These are phyloP conservation scores for Yamadazyma nakazawae DNA, from an alignment of 805 yeast species.

Conservation along the genomic window DNA sequence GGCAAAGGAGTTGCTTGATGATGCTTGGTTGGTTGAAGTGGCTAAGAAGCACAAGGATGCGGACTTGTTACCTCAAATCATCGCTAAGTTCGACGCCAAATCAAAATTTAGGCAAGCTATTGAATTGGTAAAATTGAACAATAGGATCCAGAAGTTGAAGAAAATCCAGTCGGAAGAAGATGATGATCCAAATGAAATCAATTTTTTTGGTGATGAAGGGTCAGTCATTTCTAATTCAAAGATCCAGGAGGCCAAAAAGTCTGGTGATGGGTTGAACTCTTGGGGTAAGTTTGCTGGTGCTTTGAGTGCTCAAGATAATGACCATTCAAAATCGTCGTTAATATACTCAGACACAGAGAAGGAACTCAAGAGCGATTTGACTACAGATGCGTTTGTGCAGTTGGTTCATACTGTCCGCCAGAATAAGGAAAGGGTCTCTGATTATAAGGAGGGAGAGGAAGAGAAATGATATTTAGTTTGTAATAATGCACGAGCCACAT, in stretches of 20 bases:
- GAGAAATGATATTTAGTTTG: background rate
- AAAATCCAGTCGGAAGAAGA: conserved; percentile 56
- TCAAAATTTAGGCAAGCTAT: conserved; percentile 81
- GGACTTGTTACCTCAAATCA: conserved; percentile 79
- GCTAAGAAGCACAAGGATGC: conserved; percentile 45
- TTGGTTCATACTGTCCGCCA: conserved; percentile 66
- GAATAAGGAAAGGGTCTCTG: conserved; percentile 47
- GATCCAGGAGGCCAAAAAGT: background rate
- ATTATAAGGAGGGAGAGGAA: background rate
- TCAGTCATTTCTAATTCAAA: conserved; percentile 9
- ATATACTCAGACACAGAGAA: conserved; percentile 7
- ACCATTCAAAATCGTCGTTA: conserved; percentile 22
- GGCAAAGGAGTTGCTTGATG: conserved; percentile 57
- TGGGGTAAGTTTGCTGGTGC: conserved; percentile 30
- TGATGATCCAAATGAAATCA: conserved; percentile 48
- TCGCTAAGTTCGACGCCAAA: conserved; percentile 80
- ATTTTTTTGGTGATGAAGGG: conserved; percentile 37
- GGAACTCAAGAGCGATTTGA: conserved; percentile 34
- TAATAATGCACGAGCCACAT: too few relatives aligned
- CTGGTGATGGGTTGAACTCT: conserved; percentile 15
- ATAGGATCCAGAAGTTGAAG: conserved; percentile 71
- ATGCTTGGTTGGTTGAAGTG: conserved; percentile 67
- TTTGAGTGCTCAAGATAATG: conserved; percentile 17
- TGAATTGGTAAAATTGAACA: conserved; percentile 77
- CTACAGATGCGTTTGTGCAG: conserved; percentile 61